phyloP scores from a whole-genome alignment of 495 filamentous ascomycete species.

The Melanomma pulvis-pyrius region DNA sequence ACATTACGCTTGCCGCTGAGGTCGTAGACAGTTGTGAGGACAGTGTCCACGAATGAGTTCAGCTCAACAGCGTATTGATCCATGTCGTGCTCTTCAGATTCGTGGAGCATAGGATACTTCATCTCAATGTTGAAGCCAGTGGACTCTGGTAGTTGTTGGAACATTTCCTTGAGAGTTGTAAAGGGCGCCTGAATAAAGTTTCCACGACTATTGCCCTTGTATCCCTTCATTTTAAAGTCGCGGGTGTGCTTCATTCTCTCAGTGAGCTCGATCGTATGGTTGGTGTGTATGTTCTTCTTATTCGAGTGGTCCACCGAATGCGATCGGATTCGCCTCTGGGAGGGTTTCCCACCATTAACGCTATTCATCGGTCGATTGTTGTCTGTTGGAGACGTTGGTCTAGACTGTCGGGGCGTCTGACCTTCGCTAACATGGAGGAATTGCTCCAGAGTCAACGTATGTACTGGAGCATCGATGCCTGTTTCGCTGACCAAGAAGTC shows the following conservation, averaged over 20 bases:
- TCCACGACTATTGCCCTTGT: conserved; percentile 92
- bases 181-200: conserved; percentile 93
- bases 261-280: conserved; percentile 50
- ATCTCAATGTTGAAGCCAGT: conserved; percentile 99
- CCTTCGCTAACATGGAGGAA: conserved; percentile 83
- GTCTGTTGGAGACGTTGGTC: conserved; percentile 52
- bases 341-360: conserved; percentile 2
- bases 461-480: conserved; percentile 94
- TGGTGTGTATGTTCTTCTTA: conserved; percentile 46
- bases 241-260: conserved; percentile 97
- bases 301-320: conserved; percentile 49
- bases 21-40: conserved; percentile 84
- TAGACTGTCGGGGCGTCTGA: conserved; percentile 49
- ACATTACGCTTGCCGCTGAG: conserved; percentile 73
- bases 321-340: conserved; percentile 37
- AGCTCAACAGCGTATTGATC: conserved; percentile 95
- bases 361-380: conserved; percentile 7
- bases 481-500: conserved; percentile 99
- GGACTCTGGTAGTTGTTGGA: conserved; percentile 74
- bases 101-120: conserved; percentile 97
- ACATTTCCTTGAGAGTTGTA: conserved; percentile 91
- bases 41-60: conserved; percentile 94
- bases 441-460: conserved; percentile 91
- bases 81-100: conserved; percentile 94
- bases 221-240: conserved; percentile 90